phyloP scores from a whole-genome alignment of 2,329 filamentous ascomycete genomes.

The Aspergillus flavus region DNA sequence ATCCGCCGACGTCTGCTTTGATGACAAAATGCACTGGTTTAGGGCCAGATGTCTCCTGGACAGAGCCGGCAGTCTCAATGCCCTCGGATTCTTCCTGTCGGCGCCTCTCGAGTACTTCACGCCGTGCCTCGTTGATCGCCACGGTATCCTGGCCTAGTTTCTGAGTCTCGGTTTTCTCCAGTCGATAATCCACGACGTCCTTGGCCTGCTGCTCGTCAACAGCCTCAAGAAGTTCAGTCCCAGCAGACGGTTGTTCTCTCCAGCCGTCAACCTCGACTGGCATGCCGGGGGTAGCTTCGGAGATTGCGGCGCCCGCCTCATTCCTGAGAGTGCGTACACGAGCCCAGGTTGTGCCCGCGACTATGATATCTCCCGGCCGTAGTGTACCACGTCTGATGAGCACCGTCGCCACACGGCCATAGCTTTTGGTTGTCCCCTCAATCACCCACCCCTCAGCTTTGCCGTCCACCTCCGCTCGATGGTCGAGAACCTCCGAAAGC shows the following conservation, averaged over 20 bases:
- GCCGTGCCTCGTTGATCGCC: conserved; percentile 72
- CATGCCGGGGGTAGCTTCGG: conserved; percentile 79
- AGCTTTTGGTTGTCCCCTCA: conserved; percentile 83
- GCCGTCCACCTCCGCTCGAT: conserved; percentile 76
- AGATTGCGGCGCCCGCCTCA: conserved; percentile 73
- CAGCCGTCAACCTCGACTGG: conserved; percentile 95
- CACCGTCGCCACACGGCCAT: conserved; percentile 83
- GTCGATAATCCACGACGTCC: conserved; percentile 73
- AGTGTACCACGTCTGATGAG: conserved; percentile 87
- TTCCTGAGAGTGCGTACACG: conserved; percentile 82
- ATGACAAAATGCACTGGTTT: conserved; percentile 76
- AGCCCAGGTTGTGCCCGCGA: conserved; percentile 86
- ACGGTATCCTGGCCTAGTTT: conserved; percentile 69
- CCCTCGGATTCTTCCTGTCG: conserved; percentile 34
- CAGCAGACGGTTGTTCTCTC: conserved; percentile 82
- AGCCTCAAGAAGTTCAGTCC: conserved; percentile 85
- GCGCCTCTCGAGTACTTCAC: conserved; percentile 59
- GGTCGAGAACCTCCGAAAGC: conserved; percentile 85
- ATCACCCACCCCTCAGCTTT: conserved; percentile 91
- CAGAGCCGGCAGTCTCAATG: conserved; percentile 38
- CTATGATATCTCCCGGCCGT: conserved; percentile 75
- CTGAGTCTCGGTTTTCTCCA: conserved; percentile 70
- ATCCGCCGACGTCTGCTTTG: conserved; percentile 91
- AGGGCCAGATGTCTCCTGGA: conserved; percentile 50
- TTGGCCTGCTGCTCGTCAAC: conserved; percentile 76